phyloP scores from a whole-genome alignment of 306 rosid genomes.

The Glycine latifolia region DNA sequence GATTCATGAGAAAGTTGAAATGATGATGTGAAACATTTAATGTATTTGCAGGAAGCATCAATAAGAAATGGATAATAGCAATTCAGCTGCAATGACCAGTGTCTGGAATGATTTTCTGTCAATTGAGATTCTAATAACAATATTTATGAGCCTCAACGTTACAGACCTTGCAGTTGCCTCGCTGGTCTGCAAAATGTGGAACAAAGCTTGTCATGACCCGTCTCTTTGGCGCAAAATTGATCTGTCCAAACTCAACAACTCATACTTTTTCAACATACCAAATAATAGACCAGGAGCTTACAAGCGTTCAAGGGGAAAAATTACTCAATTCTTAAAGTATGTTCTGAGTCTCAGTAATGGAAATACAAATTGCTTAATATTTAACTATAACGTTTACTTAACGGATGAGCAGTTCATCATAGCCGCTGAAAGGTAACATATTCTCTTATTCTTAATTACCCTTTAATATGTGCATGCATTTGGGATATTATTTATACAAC shows the following conservation, averaged over 20 bases:
- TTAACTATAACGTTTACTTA: too few species aligned
- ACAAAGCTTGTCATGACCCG: slow-evolving; percentile 23
- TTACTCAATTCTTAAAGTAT: slow-evolving; percentile 18
- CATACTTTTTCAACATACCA: background rate
- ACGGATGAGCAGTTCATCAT: too few species aligned
- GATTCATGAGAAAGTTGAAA: too few species aligned
- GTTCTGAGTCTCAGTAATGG: slow-evolving; percentile 37
- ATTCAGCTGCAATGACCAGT: too few species aligned
- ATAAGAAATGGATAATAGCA: background rate
- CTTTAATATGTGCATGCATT: too few species aligned
- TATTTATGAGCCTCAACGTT: slow-evolving; percentile 40
- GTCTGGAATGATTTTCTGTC: background rate
- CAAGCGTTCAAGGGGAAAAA: background rate
- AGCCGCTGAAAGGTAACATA: too few species aligned
- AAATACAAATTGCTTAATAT: background rate
- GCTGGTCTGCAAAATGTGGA: slow-evolving; percentile 36
- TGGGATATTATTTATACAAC: too few species aligned
- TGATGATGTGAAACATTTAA: too few species aligned
- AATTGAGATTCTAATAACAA: slow-evolving; percentile 12
- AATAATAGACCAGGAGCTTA: background rate
- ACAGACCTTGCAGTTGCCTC: background rate
- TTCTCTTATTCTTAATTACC: too few species aligned
- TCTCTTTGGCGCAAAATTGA: slow-evolving; percentile 38
- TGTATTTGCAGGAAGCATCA: slow-evolving; percentile 1
- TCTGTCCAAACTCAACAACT: background rate